Base-by-base conservation (phyloP, 139 green algal genomes). In the Yamagishiella unicocca region DNA sequence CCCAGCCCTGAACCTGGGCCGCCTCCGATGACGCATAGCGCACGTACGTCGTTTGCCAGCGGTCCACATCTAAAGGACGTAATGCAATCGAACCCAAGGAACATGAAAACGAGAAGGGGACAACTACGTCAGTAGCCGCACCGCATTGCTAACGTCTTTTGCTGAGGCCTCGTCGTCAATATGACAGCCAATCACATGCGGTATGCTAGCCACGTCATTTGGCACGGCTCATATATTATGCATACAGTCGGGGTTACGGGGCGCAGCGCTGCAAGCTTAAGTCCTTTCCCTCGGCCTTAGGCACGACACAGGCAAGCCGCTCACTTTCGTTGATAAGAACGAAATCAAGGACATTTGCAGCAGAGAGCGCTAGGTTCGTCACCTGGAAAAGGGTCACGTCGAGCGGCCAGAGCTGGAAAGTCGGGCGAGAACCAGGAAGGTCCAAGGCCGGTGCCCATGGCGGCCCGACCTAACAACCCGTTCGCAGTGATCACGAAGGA, bases 21-120 rank as follows among this genome's bases (percentile, higher is more conserved):
- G 42, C 42, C 4, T 80, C 43, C 24, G 72, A 64, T 14, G 29
- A 7, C 4, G 72, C 21, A 73, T 95, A 95, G 2, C 91, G 87
- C 19, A 93, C 85, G 38, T 93, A 94, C 9, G 83, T 91, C 0
- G 91, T 91, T 71, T 95, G 92, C 88, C 89, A 92, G 2, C 89
- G 88, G 22, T 93, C 89, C 33, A 93, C 89, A 68, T 80, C 91
- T 94, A 84, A 58, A 17, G 50, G 14, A 58, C 17, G 50, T 58
- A 12, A 58, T 58, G 50, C 17, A 12, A 58, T 58, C 14, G 17
- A 58, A 58, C 14, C 50, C 17, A 58, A 25, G 50, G 12, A 58
- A 17, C 12, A 58, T 58, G 50, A 58, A n/a, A n/a, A n/a, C n/a
- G n/a, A n/a, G n/a, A n/a, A n/a, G n/a, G n/a, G n/a, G n/a, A n/a